phyloP scores from a whole-genome alignment of 2,329 filamentous ascomycete genomes.

The Macrophomina tecta region DNA sequence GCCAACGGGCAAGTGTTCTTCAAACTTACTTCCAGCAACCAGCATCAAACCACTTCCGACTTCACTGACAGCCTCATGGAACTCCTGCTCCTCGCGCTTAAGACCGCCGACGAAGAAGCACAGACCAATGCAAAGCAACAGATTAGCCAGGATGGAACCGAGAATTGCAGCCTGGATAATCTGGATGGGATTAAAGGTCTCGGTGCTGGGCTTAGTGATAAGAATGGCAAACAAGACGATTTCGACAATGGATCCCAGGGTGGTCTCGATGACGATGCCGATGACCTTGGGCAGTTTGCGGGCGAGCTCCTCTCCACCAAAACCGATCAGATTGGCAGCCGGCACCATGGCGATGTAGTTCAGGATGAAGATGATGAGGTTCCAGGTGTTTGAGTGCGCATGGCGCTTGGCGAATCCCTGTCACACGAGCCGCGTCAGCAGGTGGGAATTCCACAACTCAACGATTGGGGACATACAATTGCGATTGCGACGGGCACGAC shows the following conservation, averaged over 20 bases:
- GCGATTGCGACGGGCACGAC: constrained; percentile 74
- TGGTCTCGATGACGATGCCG: constrained; percentile 65
- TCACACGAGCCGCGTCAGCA: constrained; percentile 17
- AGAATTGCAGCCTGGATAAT: constrained; percentile 85
- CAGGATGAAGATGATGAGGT: constrained; percentile 66
- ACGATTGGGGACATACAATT: constrained; percentile 51
- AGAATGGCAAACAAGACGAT: constrained; percentile 83
- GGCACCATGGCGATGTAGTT: constrained; percentile 81
- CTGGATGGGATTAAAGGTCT: constrained; percentile 49
- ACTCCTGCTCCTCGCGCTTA: constrained; percentile 69
- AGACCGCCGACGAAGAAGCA: constrained; percentile 83
- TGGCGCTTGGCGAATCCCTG: constrained; percentile 61
- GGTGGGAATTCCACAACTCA: constrained; percentile 29
- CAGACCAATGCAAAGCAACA: constrained; percentile 77
- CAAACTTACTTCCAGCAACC: constrained; percentile 68
- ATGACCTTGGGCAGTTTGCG: constrained; percentile 77
- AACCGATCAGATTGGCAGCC: constrained; percentile 76
- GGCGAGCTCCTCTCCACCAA: constrained; percentile 73
- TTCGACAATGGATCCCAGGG: constrained; percentile 76
- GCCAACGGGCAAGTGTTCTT: neutral
- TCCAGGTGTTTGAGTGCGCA: constrained; percentile 53
- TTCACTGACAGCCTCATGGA: constrained; percentile 78
- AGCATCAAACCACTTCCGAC: constrained; percentile 78
- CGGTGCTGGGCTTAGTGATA: constrained; percentile 55
- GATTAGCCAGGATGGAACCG: constrained; percentile 81